Evolutionary conservation across 179 eudicot species (phyloP), one percentile per base, ranked within the genome.

Genomic region (Silene noctiflora): DNA sequence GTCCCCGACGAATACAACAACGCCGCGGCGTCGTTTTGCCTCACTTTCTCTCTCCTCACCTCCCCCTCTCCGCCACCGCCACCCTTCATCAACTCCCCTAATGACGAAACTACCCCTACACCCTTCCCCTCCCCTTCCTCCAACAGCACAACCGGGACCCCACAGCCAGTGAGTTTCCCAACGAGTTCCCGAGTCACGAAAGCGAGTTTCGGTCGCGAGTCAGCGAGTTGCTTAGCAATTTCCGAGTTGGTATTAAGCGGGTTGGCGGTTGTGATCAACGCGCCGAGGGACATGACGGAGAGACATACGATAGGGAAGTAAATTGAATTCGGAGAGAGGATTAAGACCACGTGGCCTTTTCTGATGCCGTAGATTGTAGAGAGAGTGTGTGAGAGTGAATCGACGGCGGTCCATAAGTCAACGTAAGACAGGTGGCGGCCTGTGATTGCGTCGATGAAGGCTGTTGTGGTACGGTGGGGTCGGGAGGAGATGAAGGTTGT

Each of bases 1-100:
- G 98, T 93, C 12, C 99, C 97, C 17, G 97, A 89, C 31, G 99
- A 95, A 86, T 91, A 95, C 3, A 95, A 83, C 60, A 95, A 81
- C 63, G 93, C 87, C 0, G 99, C 99, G 0, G 93, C 84, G 80
- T 93, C 99, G 78, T 88, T 76, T 51, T 83, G 97, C 3, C 81
- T 55, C 55, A 95, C 92, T 21, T 68, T 69, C 74, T 69, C 60
- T 25, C 75, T 27, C 75, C 70, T 44, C 75, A 1, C 21, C 19
- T 78, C 29, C 1, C 59, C 59, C 5, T 53, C 5, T 13, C 58
- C 86, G 81, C 77, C 88, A 86, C 77, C 88, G 85, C 77, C 64
- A 0, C 64, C 42, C 4, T 35, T 53, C 63, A 71, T 8, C 75
- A 70, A 1, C 4, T 86, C 89, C 55, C 81, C 85, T n/a, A 92